Evolutionary conservation across 2,329 filamentous ascomycete species (phyloP).

Genomic region (Neopestalotiopsis rosae): DNA sequence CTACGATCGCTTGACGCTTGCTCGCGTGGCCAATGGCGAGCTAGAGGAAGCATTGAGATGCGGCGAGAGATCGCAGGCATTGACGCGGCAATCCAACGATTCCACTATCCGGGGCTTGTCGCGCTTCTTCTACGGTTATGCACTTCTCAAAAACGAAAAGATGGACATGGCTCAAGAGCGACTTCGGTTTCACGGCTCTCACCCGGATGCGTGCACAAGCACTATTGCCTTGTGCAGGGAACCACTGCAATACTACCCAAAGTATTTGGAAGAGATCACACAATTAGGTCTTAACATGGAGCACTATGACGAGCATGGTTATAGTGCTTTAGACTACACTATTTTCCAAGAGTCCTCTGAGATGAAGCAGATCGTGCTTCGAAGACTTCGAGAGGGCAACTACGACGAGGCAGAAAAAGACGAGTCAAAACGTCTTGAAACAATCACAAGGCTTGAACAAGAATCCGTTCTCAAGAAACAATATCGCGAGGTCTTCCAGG

Average conservation of each 20-base stretch:
- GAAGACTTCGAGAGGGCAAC: neutral
- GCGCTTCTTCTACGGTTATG: conserved; percentile 8
- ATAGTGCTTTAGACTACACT: conserved; percentile 12
- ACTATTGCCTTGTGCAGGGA: conserved; percentile 10
- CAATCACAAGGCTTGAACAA: neutral
- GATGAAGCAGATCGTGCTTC: neutral
- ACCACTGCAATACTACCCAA: neutral
- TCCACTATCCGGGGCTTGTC: neutral
- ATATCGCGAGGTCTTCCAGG: conserved; percentile 8
- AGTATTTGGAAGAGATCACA: conserved; percentile 4
- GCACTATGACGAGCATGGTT: conserved; percentile 10
- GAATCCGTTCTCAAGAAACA: conserved; percentile 1
- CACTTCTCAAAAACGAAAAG: neutral
- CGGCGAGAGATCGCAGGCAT: neutral
- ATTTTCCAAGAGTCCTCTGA: neutral
- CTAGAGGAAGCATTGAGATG: neutral
- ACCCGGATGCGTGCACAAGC: neutral
- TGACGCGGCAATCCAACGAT: neutral
- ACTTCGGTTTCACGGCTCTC: neutral
- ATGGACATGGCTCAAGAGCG: neutral
- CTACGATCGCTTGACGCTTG: neutral
- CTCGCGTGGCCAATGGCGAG: neutral
- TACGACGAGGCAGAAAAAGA: neutral
- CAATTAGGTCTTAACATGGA: neutral
- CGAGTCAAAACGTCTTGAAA: neutral